Conservation (phyloP, 1,284 basidiomycete species). For the Psilocybe mexicana region DNA sequence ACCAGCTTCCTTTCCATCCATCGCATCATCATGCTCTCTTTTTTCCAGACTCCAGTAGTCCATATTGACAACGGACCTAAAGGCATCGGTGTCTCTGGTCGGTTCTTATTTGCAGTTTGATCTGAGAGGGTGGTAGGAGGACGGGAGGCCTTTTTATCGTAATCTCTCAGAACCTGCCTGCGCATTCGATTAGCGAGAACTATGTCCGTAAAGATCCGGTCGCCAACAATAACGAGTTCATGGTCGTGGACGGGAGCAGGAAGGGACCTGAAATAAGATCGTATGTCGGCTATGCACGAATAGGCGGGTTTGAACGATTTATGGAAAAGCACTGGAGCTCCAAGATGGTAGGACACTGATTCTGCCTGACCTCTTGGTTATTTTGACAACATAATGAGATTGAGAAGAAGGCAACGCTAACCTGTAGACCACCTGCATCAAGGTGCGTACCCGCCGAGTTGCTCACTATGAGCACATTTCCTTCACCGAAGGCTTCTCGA, state of each 20-base stretch:
- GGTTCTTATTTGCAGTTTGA: not conserved
- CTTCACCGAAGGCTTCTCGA: slow-evolving; percentile 70
- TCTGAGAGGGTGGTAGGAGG: slow-evolving; percentile 18
- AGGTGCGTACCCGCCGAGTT: slow-evolving; percentile 87
- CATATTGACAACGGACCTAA: slow-evolving; percentile 63
- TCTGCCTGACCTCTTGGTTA: slow-evolving; percentile 62
- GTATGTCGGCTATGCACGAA: slow-evolving; percentile 69
- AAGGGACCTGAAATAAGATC: slow-evolving; percentile 63
- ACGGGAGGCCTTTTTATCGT: slow-evolving; percentile 10
- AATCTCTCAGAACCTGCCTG: slow-evolving; percentile 13
- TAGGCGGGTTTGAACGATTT: slow-evolving; percentile 74
- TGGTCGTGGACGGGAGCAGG: slow-evolving; percentile 52
- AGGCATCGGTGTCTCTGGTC: not conserved
- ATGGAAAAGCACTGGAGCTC: slow-evolving; percentile 84
- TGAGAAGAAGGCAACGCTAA: slow-evolving; percentile 33
- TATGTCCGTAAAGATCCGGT: slow-evolving; percentile 90
- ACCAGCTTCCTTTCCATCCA: slow-evolving; percentile 56
- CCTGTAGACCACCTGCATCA: slow-evolving; percentile 82
- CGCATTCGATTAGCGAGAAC: slow-evolving; percentile 81
- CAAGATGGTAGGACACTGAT: slow-evolving; percentile 76
- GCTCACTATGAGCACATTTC: slow-evolving; percentile 87
- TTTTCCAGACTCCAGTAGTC: slow-evolving; percentile 69
- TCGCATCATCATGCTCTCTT: slow-evolving; percentile 60
- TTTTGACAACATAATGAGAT: not conserved
- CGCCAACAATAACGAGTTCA: slow-evolving; percentile 82